Evolutionary conservation across 148 eudicot species (phyloP).

Genomic region (Silene uniflora): DNA sequence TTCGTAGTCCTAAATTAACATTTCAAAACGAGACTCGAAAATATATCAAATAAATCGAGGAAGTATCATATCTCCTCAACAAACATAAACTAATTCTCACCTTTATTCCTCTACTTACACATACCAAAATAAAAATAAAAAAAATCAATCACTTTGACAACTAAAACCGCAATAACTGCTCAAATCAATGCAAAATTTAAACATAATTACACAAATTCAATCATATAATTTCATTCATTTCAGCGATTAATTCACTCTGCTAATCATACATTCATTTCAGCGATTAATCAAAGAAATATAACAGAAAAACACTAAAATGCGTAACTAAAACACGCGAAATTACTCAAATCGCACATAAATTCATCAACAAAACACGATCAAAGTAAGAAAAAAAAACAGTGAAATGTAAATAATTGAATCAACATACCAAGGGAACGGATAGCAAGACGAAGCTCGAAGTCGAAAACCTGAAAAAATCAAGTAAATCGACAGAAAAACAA

Average conservation of each 20-base stretch:
- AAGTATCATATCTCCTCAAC: background rate
- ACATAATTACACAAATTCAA: background rate
- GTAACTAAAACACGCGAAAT: background rate
- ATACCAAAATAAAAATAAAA: too few relatives aligned
- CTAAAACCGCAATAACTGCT: background rate
- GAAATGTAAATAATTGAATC: background rate
- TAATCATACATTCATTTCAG: background rate
- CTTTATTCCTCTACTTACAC: background rate
- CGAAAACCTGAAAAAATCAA: conserved; percentile 13
- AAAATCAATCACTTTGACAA: background rate
- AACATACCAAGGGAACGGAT: conserved; percentile 13
- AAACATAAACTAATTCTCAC: background rate
- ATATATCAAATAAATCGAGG: background rate
- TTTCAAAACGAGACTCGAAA: background rate
- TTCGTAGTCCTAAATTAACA: too few relatives aligned
- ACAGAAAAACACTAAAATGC: background rate
- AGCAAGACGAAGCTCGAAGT: conserved; percentile 27
- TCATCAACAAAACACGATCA: background rate
- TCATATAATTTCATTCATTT: background rate
- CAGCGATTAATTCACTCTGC: background rate
- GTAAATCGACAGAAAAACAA: background rate
- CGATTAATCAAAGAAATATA: background rate
- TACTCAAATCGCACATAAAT: background rate
- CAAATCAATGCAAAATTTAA: background rate
- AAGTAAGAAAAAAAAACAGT: background rate